Percentiles rank a stretch among this genome's conserved stretches.
These are phyloP conservation scores for Setaria italica DNA, from an alignment of 202 grass and related monocot species.

Conservation along the genomic window DNA sequence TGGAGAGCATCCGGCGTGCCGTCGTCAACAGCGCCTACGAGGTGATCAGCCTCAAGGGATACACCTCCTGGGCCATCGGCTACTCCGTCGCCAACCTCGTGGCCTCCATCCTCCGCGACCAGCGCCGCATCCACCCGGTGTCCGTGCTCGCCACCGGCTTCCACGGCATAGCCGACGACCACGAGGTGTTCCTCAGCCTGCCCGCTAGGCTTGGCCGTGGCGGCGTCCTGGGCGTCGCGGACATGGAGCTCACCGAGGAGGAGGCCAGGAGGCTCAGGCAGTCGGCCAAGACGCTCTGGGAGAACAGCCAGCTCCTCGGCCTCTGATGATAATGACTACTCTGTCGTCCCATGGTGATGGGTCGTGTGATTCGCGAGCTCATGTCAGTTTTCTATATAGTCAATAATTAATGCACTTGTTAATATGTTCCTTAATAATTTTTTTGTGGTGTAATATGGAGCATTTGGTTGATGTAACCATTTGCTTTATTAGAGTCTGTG, in stretches of 20 bases:
- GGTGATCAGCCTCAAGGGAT: conserved; percentile 80
- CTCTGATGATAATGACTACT: not conserved
- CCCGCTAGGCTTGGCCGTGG: conserved; percentile 55
- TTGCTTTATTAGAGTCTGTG: not conserved
- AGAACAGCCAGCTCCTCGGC: not conserved
- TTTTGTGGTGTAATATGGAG: not conserved
- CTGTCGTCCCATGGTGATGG: not conserved
- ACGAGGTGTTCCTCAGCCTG: conserved; percentile 83
- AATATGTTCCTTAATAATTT: not conserved
- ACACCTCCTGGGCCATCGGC: conserved; percentile 92
- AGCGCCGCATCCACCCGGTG: conserved; percentile 77
- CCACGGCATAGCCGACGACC: conserved; percentile 64
- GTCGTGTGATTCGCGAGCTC: not conserved
- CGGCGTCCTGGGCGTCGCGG: conserved; percentile 54
- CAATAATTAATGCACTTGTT: not conserved
- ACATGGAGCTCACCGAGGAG: conserved; percentile 71
- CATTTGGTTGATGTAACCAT: not conserved
- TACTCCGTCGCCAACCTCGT: conserved; percentile 78
- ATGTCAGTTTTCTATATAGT: no score
- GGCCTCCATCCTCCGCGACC: conserved; percentile 72
- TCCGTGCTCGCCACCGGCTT: conserved; percentile 71
- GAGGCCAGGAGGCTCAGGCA: conserved; percentile 50
- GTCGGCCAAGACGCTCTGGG: conserved; percentile 47
- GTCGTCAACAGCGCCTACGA: conserved; percentile 75
- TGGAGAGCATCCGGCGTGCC: conserved; percentile 64